These are phyloP conservation scores for Metschnikowia santaceciliae DNA, from an alignment of 805 yeast species.

Conservation along the genomic window DNA sequence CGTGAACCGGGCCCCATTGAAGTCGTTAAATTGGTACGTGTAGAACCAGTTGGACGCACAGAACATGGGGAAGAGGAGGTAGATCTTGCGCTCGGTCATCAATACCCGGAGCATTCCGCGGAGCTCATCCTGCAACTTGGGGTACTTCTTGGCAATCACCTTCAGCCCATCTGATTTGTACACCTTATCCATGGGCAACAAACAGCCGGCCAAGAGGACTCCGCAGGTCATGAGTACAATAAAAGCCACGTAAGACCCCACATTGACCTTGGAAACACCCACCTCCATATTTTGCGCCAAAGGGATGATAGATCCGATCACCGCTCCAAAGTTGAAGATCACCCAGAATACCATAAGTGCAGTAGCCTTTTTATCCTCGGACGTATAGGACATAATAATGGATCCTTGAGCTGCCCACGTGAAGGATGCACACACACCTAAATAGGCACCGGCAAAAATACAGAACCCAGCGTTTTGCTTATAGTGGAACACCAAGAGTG, in stretches of 20 bases:
- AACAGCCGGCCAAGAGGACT: conserved; percentile 37
- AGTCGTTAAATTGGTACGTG: conserved; percentile 59
- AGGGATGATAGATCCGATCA: conserved; percentile 57
- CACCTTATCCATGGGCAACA: conserved; percentile 50
- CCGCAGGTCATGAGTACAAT: conserved; percentile 50
- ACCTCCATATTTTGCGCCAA: conserved; percentile 48
- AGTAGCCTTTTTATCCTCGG: conserved; percentile 49
- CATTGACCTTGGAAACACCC: conserved; percentile 30
- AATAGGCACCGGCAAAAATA: conserved; percentile 53
- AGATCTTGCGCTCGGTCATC: conserved; percentile 40
- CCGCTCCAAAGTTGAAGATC: conserved; percentile 59
- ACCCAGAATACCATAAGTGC: conserved; percentile 57
- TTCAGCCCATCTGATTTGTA: conserved; percentile 47
- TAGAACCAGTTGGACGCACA: conserved; percentile 64
- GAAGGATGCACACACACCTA: conserved; percentile 52
- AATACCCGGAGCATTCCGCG: conserved; percentile 37
- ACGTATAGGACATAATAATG: conserved; percentile 54
- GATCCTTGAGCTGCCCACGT: conserved; percentile 61
- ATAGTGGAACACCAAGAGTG: conserved; percentile 47
- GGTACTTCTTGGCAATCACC: conserved; percentile 43
- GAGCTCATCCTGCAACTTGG: conserved; percentile 45
- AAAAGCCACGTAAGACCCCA: conserved; percentile 54
- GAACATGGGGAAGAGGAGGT: conserved; percentile 56
- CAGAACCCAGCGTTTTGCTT: conserved; percentile 47
- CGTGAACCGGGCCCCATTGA: conserved; percentile 53